Evolutionary conservation across 139 green algal species (phyloP), one percentile per base, ranked within the genome.

Genomic region (Chlamydomonas incerta): DNA sequence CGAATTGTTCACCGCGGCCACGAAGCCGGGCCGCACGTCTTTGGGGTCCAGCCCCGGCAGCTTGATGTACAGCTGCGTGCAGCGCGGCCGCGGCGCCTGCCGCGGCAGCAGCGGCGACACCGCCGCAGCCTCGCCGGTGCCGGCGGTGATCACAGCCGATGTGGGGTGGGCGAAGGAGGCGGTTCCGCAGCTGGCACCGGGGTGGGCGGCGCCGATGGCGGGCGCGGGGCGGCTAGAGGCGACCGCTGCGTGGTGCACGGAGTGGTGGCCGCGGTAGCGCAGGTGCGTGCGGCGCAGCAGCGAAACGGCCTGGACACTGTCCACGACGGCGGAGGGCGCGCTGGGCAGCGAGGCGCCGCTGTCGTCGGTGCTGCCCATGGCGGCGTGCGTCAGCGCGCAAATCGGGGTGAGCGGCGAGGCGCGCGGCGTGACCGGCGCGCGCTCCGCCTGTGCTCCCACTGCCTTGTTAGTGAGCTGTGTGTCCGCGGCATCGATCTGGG

Each of bases 21-120:
- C 15, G 23, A 85, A 72, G 47, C 69, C 66, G 0, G 79, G 79
- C 65, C 17, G 66, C 47, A 85, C 50, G 13, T 85, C 65, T 3
- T 2, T 0, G 5, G 79, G 79, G 2, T 85, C 47, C 47, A 85
- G 1, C 20, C 62, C 23, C 8, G 79, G 66, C 24, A 85, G 55
- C 46, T 85, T 85, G 24, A 85, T 31, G 46, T 85, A 50, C 13
- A 85, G 67, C 62, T 63, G 62, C 28, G 28, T 60, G 60, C 77
- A 33, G 14, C 26, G 18, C 2, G 26, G 26, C 18, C 24, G 24
- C 1, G 26, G 3, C 18, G 18, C 18, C 62, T 31, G 62, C 62
- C 3, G 62, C 14, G 62, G 26, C 62, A 14, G 28, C 26, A 1
- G 26, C 55, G 73, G 1, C 33, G 34, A 11, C 47, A 80, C 10